Evolutionary conservation across 106 monocot genomes (phyloP).

Genomic region (Dactylorhiza incarnata): DNA sequence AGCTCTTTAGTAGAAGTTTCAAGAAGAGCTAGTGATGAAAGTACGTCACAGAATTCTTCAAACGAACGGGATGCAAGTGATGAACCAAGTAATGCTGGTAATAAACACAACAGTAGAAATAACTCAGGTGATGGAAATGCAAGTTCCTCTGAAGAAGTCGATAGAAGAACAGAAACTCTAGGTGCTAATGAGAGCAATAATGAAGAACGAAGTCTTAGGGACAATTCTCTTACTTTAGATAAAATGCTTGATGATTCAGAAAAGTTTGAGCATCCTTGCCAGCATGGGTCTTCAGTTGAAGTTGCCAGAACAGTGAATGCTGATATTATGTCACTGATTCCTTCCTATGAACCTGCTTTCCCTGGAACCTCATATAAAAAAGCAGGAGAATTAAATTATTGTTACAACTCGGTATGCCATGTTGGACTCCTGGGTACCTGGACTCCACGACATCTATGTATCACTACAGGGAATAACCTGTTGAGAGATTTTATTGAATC

Average conservation of each 20-base stretch:
- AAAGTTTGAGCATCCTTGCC: conserved; percentile 3
- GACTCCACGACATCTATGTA: conserved; percentile 32
- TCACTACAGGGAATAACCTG: conserved; percentile 40
- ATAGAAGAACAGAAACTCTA: not conserved
- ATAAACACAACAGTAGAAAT: not conserved
- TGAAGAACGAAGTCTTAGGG: not conserved
- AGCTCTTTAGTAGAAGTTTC: not conserved
- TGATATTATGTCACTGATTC: not conserved
- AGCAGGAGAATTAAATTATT: conserved; percentile 9
- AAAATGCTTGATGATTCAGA: not conserved
- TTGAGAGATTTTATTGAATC: conserved; percentile 23
- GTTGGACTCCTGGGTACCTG: conserved; percentile 21
- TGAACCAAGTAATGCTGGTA: not conserved
- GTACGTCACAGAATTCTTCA: not conserved
- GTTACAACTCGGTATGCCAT: conserved; percentile 12
- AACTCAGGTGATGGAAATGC: no score
- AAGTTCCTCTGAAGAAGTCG: not conserved
- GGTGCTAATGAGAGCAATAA: not conserved
- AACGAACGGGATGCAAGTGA: conserved; percentile 1
- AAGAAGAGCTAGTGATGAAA: not conserved
- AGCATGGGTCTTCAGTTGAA: not conserved
- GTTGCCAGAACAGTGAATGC: not conserved
- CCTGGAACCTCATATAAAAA: conserved; percentile 7
- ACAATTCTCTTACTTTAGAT: not conserved
- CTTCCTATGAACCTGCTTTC: not conserved